Evolutionary conservation across 1,139 yeast genomes (phyloP), one percentile per base, ranked within the genome.

Genomic region (Schizosaccharomyces versatilis): DNA sequence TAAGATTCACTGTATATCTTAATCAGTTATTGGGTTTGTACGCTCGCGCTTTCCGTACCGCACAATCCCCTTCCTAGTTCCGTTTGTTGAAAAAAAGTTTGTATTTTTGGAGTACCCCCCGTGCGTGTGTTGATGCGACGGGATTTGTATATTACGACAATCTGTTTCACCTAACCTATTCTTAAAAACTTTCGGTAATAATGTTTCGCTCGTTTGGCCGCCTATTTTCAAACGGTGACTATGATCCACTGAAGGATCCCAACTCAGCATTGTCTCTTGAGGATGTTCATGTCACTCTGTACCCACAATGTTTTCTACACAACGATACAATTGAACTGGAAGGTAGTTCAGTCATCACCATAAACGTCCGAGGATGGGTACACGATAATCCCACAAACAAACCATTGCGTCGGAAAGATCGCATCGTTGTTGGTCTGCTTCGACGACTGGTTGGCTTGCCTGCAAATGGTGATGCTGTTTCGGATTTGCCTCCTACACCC

Each of bases 311-410:
- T 32, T 44, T 44, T 38, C 19, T 44, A 9, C 19, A 36, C 38
- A 17, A 32, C 7, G 49, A 36, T 6, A 44, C 19, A 17, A 36
- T 14, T 7, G 19, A 17, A 7, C 36, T n/a, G 10, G 7, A 36
- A 24, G 49, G 32, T 9, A 32, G 38, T 32, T 19, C 36, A 6
- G 38, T 19, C 19, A 24, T 44, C 10, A 14, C 49, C 19, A 38
- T 44, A 19, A 32, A 44, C 19, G 49, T 44, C 19, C 49, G 32
- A 19, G 49, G 49, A 24, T 44, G 49, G 49, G 49, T 44, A 19
- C 38, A 32, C 19, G 49, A 44, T 14, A 32, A 44, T n/a, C 49
- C 49, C 32, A 32, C 9, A 3, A 15, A 8, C 19, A 44, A 7
- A 8, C 36, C 36, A 5, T 32, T 44, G 19, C 12, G 49, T 44